A percentile compares a stretch with the other conserved stretches of the same genome.
Conservation (phyloP, 495 filamentous ascomycete species). For the Viridothelium virens region DNA sequence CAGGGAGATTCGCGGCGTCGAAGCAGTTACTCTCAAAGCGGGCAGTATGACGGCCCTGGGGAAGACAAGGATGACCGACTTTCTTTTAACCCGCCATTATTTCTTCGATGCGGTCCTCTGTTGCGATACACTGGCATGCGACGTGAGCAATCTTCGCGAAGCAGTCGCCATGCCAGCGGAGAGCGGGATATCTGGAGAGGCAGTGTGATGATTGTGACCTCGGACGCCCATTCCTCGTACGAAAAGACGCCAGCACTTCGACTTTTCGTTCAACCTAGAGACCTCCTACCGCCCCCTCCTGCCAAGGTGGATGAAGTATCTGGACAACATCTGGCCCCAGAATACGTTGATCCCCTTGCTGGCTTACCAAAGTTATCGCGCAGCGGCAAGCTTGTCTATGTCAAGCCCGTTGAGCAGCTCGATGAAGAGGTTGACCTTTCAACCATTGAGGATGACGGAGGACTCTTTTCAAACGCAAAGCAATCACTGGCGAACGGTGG, state of each 20-base stretch:
- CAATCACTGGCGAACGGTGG: slow-evolving; percentile 12
- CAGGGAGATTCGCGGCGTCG: slow-evolving; percentile 21
- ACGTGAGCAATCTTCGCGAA: slow-evolving; percentile 40
- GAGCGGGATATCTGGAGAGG: slow-evolving; percentile 80
- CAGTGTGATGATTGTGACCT: slow-evolving; percentile 86
- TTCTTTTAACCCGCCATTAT: slow-evolving; percentile 71
- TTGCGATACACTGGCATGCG: slow-evolving; percentile 82
- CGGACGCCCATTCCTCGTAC: slow-evolving; percentile 72
- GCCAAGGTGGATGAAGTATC: slow-evolving; percentile 55
- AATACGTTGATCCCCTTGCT: slow-evolving; percentile 84
- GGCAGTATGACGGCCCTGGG: slow-evolving; percentile 29
- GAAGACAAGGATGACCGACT: slow-evolving; percentile 39
- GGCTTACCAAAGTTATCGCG: slow-evolving; percentile 76
- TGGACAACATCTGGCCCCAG: slow-evolving; percentile 56
- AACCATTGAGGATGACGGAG: slow-evolving; percentile 64
- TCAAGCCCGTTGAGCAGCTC: slow-evolving; percentile 75
- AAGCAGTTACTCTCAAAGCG: slow-evolving; percentile 8
- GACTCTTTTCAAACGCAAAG: slow-evolving; percentile 50
- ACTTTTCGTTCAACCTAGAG: slow-evolving; percentile 78
- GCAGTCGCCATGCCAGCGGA: slow-evolving; percentile 29
- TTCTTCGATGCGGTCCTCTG: slow-evolving; percentile 82
- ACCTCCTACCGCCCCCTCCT: slow-evolving; percentile 75
- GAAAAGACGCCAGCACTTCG: slow-evolving; percentile 67
- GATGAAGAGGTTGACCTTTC: slow-evolving; percentile 69
- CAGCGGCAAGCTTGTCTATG: slow-evolving; percentile 71